Evolutionary conservation across 1,284 basidiomycete genomes (phyloP), one percentile per base, ranked within the genome.

Genomic region (Vanrija pseudolonga): DNA sequence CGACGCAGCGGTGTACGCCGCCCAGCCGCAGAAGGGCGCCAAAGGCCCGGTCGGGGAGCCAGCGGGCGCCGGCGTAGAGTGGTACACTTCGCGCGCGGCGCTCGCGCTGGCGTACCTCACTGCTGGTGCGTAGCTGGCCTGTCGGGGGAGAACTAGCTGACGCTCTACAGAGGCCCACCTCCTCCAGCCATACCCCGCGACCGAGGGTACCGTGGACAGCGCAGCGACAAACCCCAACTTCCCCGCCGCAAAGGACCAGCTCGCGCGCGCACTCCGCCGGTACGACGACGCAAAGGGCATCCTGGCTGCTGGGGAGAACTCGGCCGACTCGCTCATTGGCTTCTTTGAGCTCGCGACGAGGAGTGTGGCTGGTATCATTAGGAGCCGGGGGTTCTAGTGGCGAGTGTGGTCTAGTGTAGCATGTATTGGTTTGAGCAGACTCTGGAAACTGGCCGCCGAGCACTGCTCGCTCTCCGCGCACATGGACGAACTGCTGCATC

Each of bases 51-150:
- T 68, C 65, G 61, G 66, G 39, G 72, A 74, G 55, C 66, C 67
- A 3, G 53, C 62, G 2, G 72, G 72, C 11, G 57, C 67, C 11
- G 72, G 72, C 6, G 65, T 68, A 9, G 71, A 72, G 56, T 73
- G 71, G 71, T 74, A 74, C 50, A 52, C 64, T 0, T 56, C 65
- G 3, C 48, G 72, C 32, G 51, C 64, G 9, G 67, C 63, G 2
- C 45, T 74, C 9, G 59, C 61, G 19, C 18, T 68, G 4, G 70
- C 64, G 6, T 74, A 73, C 38, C 63, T 74, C 12, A 42, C 59
- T 20, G 64, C 70, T 19, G 69, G 69, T 65, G 56, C 60, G 64
- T 55, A 26, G 26, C 26, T 26, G 26, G 26, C 3, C 26, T 2
- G 1, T 7, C 17, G 17, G 1, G 11, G 14, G 38, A 6, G 7